Base-by-base conservation (phyloP, 768 basidiomycete species). In the Coprinopsis marcescibilis region DNA sequence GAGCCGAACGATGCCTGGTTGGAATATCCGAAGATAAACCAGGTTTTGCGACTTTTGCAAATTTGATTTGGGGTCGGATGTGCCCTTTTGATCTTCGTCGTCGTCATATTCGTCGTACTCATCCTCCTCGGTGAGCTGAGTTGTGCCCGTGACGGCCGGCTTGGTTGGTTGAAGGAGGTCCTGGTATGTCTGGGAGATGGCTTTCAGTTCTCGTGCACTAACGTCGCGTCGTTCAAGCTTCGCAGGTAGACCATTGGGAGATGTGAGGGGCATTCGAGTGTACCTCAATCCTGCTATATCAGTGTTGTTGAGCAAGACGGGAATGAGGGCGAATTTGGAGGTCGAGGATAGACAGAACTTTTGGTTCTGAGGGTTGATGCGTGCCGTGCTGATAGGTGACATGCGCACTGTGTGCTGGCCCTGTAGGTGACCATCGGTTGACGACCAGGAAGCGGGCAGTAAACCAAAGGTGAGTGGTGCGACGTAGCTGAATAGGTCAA, bases 361-460 rank as follows among this genome's bases (percentile, higher is more conserved):
- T 43, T 79, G 71, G 12, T 66, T 72, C 49, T 83, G 72, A 10
- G 89, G 90, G 55, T 95, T 94, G 35, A 98, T 71, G 17, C 85
- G 83, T 3, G 93, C 94, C 2, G 93, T 96, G 61, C 92, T 90
- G 56, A 90, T 91, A 8, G 93, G 93, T 0, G 91, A 89, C 77
- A 94, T 84, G 53, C 86, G 81, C 43, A 98, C 85, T 0, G 90
- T 93, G 59, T 94, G 90, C 62, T 92, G 85, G 26, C 94, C 94
- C 25, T 82, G 75, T 6, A 89, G 67, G 58, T 89, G 82, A 3
- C 68, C 60, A 52, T 87, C 83, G 32, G 67, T 70, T 1, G 64
- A 58, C 14, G 56, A 58, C 30, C 70, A 60, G 17, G 74, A 62
- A 7, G 69, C 55, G 3, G 74, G 62, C 11, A 84, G 49, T 10